Base-by-base conservation (phyloP, 106 monocot genomes). In the Phalaenopsis aphrodite region DNA sequence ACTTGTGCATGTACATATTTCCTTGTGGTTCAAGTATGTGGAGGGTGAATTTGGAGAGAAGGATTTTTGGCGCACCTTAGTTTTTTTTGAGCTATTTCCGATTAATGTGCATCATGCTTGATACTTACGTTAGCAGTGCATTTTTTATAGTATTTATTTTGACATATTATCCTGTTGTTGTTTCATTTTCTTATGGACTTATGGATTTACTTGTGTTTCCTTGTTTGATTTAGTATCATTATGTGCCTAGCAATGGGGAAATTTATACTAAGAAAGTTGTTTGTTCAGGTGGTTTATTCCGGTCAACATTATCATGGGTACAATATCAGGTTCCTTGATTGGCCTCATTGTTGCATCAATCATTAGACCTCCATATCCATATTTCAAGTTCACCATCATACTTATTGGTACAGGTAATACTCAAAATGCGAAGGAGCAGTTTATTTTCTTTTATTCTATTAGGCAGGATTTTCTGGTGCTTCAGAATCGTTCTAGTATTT, bases 241-340 rank as follows among this genome's bases (percentile, higher is more conserved):
- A 2, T 17, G 56, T 56, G 56, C 17, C 56, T 30, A 45, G 45
- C 45, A 56, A 56, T 11, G 56, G 56, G 9, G 57, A 57, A 57
- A 57, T 14, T 57, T 57, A 57, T 57, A 57, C 2, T 57, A 17
- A 57, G 57, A 57, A 17, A 16, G 57, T 57, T 57, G 57, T 57
- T 57, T 84, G 83, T 86, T 74, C 88, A 97, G 97, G 97, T 97
- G 97, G 97, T 97, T 84, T 82, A 94, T 97, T 82, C 97, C 97
- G 19, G 86, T 89, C 61, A 97, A 97, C 82, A 79, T 97, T 36
- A 55, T 97, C 75, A 78, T 97, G 66, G 83, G 78, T 74, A 82
- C 94, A 75, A 80, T 94, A 72, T 88, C 92, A 75, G 97, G 97
- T 37, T 97, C 97, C 30, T 57, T 97, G 68, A 88, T 97, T 48